Base-by-base conservation (phyloP, 2,329 filamentous ascomycete genomes). In the Helotiales sp. region DNA sequence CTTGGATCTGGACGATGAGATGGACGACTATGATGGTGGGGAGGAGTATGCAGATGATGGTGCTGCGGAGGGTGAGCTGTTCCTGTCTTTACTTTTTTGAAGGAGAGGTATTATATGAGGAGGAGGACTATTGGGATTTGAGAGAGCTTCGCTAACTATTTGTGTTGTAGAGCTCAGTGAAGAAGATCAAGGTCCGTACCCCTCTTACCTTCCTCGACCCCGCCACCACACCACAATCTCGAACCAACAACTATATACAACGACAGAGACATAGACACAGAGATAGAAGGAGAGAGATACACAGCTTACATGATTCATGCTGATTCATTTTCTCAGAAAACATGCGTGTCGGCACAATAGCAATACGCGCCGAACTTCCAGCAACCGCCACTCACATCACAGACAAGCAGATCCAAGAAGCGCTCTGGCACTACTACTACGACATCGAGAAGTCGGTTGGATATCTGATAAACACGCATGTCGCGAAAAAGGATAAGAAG, bases 381-480 rank as follows among this genome's bases (percentile, higher is more conserved):
- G 78, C 81, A 10, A 83, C 86, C 84, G 40, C 80, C 28, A 72
- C 69, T n/a, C 54, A 78, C 76, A 81, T 86, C n/a, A 84, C 86
- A 5, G 87, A 90, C 67, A 82, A 83, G 43, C 91, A 97, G 76
- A 95, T 97, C 69, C 89, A 97, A 77, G 95, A 98, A 69, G 87
- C 94, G 0, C 80, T 99, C 17, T 98, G 93, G 93, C 89, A 99
- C 79, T 97, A 97, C 79, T 98, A 95, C 78, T 98, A 94, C 77
- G 94, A 99, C 75, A 84, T 97, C 32, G 91, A 89, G 65, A 97
- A 97, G 79, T 89, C 93, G 0, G 90, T 96, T 43, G 84, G 86
- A 65, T 97, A 96, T 76, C 80, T 99, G 66, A 86, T 89, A 70
- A 91, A 89, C 84, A 89, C 72, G 59, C 63, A 73, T 57, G 70